Evolutionary conservation across 306 rosid species (phyloP).

Genomic region (Rosa rugosa): DNA sequence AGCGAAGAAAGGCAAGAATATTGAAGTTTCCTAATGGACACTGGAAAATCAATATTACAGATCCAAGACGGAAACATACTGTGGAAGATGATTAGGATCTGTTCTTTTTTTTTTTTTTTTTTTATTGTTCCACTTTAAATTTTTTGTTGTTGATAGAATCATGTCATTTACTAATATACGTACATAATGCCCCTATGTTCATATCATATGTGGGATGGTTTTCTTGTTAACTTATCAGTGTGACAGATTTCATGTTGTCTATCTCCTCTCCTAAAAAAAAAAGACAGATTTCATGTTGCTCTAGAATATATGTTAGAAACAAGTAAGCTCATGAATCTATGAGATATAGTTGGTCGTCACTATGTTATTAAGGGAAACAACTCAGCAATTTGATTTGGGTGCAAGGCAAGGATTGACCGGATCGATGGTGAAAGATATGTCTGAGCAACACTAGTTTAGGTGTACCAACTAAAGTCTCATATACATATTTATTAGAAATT

Average conservation of each 20-base stretch:
- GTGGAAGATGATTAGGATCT: conserved; percentile 14
- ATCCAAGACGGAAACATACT: conserved; percentile 65
- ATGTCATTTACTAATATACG: neutral
- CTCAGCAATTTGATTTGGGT: conserved; percentile 3
- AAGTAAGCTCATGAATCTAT: no score
- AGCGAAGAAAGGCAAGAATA: conserved; percentile 48
- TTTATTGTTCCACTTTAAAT: neutral
- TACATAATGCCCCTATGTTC: neutral
- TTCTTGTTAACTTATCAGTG: neutral
- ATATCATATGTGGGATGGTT: neutral
- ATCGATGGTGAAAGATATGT: neutral
- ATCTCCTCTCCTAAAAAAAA: no score
- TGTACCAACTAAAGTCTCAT: conserved; percentile 2
- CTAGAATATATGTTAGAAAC: no score
- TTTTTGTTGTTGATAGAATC: neutral
- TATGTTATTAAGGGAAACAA: neutral
- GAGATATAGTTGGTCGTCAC: neutral
- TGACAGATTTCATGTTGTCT: neutral
- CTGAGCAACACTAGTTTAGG: neutral
- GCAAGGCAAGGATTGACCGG: neutral
- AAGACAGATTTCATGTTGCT: neutral
- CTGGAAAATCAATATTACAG: conserved; percentile 78
- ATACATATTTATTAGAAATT: neutral
- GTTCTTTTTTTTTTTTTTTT: neutral
- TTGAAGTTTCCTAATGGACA: conserved; percentile 49